Percentiles rank a stretch among this genome's conserved stretches.
phyloP scores from a whole-genome alignment of 2,329 filamentous ascomycete species.

The Blastomyces emzantsi region DNA sequence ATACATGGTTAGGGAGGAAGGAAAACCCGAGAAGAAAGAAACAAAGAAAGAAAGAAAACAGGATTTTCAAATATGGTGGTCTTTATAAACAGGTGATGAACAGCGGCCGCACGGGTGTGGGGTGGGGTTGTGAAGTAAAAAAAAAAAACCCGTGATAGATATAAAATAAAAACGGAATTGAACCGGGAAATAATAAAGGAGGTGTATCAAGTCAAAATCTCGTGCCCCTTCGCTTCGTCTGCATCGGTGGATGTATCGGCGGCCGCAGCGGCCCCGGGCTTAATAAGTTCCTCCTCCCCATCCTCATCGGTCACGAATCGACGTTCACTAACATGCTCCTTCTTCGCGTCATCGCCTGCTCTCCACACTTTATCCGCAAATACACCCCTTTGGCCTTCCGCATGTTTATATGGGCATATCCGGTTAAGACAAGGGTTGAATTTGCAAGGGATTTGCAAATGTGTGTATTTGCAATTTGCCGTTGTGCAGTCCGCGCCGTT shows the following conservation, averaged over 20 bases:
- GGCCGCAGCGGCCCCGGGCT: constrained; percentile 38
- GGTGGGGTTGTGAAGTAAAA: background rate
- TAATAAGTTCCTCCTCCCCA: constrained; percentile 59
- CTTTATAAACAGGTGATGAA: background rate
- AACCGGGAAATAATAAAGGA: background rate
- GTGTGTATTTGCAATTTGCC: constrained; percentile 79
- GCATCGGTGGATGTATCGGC: background rate
- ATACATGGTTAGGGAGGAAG: background rate
- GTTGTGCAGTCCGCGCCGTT: constrained; percentile 84
- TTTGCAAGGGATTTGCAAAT: constrained; percentile 74
- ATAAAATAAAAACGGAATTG: background rate
- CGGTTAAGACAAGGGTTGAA: constrained; percentile 87
- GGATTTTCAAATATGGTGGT: background rate
- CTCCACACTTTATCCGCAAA: constrained; percentile 92
- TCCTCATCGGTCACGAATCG: constrained; percentile 67
- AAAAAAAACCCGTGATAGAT: background rate
- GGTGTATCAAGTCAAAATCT: constrained; percentile 14
- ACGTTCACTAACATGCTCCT: constrained; percentile 68
- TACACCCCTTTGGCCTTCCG: constrained; percentile 75
- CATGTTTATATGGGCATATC: constrained; percentile 81
- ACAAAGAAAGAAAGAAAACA: constrained; percentile 2
- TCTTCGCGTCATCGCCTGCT: constrained; percentile 40
- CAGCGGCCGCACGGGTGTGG: background rate
- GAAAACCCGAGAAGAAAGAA: background rate
- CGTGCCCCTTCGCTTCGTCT: constrained; percentile 1